phyloP scores from a whole-genome alignment of 306 rosid genomes.

The Vicia faba region DNA sequence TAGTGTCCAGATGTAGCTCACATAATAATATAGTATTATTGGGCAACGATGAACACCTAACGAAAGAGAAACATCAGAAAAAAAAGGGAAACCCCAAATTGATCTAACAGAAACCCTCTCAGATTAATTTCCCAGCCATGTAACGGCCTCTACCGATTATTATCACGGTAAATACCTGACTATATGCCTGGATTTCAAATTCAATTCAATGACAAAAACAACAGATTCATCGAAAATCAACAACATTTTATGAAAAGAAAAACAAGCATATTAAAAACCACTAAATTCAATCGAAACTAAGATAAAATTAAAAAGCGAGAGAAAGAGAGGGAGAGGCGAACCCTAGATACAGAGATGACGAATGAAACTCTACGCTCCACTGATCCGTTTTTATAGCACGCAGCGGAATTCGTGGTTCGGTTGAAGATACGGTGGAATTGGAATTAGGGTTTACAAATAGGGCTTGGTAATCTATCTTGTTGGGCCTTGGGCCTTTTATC shows the following conservation, averaged over 20 bases:
- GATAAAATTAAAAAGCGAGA: neutral
- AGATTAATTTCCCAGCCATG: slow-evolving; percentile 39
- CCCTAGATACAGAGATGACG: neutral
- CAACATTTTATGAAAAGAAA: neutral
- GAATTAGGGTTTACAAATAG: slow-evolving; percentile 18
- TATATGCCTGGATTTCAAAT: slow-evolving; percentile 35
- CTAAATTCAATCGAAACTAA: too few relatives aligned
- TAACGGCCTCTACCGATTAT: slow-evolving; percentile 29
- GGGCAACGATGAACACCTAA: slow-evolving; percentile 51
- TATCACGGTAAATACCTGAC: slow-evolving; percentile 27
- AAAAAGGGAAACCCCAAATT: slow-evolving; percentile 40
- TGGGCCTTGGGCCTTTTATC: neutral
- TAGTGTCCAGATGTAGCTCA: slow-evolving; percentile 58
- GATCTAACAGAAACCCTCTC: slow-evolving; percentile 28
- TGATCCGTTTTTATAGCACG: neutral
- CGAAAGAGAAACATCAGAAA: slow-evolving; percentile 34
- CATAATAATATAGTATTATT: slow-evolving; percentile 40
- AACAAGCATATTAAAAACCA: neutral
- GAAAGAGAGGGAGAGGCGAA: neutral
- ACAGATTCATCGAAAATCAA: neutral
- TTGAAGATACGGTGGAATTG: neutral
- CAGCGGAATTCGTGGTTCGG: neutral
- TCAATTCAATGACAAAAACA: neutral
- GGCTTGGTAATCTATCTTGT: neutral
- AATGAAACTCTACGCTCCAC: neutral